Evolutionary conservation across 257 asterid species (phyloP), one percentile per base, ranked within the genome.

Genomic region (Penstemon barbatus): DNA sequence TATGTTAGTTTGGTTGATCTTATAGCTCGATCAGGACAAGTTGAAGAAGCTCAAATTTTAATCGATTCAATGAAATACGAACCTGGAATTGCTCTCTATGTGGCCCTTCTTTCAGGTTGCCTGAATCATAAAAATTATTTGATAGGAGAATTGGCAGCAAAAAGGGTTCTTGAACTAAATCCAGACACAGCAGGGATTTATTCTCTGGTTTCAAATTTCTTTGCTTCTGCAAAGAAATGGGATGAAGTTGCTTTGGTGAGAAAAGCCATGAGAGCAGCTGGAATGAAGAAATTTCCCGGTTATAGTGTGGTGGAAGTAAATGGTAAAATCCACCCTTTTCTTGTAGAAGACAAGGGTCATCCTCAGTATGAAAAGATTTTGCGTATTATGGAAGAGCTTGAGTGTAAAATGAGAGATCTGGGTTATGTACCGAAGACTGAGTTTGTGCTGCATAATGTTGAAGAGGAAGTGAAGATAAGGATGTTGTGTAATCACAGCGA

Each of bases 61-160:
- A 87, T 91, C 48, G 70, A 64, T 33, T 71, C 77, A 57, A 85
- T 85, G 86, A 63, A 69, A 25, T 51, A 15, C 51, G 80, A 80
- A 57, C 87, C 93, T 2, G 90, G 86, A 70, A 75, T 82, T 37
- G 83, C 89, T 67, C 81, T 82, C n/a, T 91, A 93, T 93, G 95
- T 87, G 46, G 96, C 96, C 71, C 91, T 91, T 68, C 75, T 87
- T 8, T 87, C 96, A 3, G 97, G 96, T 19, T 91, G 97, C 78
- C 79, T 81, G 69, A 91, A 74, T 70, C 80, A 89, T 57, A 87
- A 81, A 77, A 91, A 87, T 60, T 69, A 81, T 45, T 51, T 40
- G 50, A 25, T 75, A 36, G 97, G 97, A 45, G 87, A 85, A 38
- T 7, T 77, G 58, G 96, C 82, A 8, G 97, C 97, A 36, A 89